Evolutionary conservation across 106 monocot genomes (phyloP).

Genomic region (Hemerocallis citrina): DNA sequence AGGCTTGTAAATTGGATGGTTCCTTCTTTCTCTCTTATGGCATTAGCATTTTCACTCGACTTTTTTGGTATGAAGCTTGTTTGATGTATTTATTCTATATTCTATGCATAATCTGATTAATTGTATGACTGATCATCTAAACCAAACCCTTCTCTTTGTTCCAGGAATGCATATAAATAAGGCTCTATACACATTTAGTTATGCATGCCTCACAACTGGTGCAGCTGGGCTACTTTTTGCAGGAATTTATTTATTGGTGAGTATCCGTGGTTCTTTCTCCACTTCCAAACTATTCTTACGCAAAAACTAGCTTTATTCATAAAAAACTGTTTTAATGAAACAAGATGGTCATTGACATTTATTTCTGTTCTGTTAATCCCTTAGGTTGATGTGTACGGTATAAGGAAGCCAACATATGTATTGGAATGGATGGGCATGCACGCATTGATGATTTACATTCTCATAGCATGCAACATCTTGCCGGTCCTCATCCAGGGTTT

Average conservation of each 20-base stretch:
- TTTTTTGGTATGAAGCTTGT: slow-evolving; percentile 33
- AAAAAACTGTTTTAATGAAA: too few species aligned
- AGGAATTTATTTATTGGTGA: slow-evolving; percentile 59
- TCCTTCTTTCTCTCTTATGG: slow-evolving; percentile 49
- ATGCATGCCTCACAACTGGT: slow-evolving; percentile 63
- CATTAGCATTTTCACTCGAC: slow-evolving; percentile 42
- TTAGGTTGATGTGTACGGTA: slow-evolving; percentile 75
- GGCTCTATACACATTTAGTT: slow-evolving; percentile 60
- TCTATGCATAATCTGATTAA: too few species aligned
- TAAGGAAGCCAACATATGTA: slow-evolving; percentile 21
- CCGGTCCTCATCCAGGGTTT: slow-evolving; percentile 69
- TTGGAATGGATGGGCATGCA: slow-evolving; percentile 86
- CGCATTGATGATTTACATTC: slow-evolving; percentile 68
- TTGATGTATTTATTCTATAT: too few species aligned
- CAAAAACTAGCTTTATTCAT: too few species aligned
- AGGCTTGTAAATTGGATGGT: slow-evolving; percentile 60
- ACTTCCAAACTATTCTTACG: too few species aligned
- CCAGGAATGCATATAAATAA: slow-evolving; percentile 82
- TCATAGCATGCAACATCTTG: slow-evolving; percentile 81
- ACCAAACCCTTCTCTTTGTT: too few species aligned
- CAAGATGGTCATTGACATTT: too few species aligned
- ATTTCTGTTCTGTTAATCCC: too few species aligned
- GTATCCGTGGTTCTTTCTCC: not conserved
- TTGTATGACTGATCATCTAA: too few species aligned
- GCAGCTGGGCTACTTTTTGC: slow-evolving; percentile 54